These are phyloP conservation scores for Penicillium sp. DNA, from an alignment of 2,329 filamentous ascomycete species.

Conservation along the genomic window DNA sequence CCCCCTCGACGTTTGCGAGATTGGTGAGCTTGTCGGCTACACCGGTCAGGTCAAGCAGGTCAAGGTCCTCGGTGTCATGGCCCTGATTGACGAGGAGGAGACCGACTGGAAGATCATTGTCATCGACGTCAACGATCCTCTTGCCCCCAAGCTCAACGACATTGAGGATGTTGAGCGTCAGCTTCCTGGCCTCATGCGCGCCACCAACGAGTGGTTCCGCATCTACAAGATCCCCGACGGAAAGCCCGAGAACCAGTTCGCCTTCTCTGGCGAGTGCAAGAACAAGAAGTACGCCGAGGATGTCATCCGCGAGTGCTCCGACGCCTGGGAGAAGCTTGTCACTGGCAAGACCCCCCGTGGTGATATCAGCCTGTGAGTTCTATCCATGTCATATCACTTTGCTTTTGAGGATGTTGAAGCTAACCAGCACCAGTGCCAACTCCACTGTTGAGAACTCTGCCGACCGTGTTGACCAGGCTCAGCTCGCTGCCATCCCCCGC, in stretches of 20 bases:
- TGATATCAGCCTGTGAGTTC: conserved; percentile 76
- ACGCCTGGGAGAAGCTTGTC: conserved; percentile 96
- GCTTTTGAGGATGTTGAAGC: neutral
- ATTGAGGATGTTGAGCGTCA: conserved; percentile 99
- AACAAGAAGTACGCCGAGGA: conserved; percentile 99
- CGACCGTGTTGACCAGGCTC: conserved; percentile 65
- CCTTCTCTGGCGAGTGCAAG: conserved; percentile 99
- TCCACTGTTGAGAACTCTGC: conserved; percentile 69
- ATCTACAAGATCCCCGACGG: conserved; percentile 99
- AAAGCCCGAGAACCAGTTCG: conserved; percentile 99
- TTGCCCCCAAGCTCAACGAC: conserved; percentile 95
- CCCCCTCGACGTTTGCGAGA: conserved; percentile 98
- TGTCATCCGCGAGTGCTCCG: conserved; percentile 89
- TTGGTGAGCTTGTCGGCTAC: conserved; percentile 96
- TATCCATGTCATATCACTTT: neutral
- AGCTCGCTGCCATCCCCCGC: conserved; percentile 72
- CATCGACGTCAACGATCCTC: conserved; percentile 95
- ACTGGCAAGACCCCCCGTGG: conserved; percentile 80
- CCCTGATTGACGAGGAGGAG: conserved; percentile 97
- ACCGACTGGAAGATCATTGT: conserved; percentile 99
- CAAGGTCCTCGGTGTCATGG: conserved; percentile 99
- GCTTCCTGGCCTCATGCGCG: conserved; percentile 90
- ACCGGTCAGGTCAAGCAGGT: conserved; percentile 98
- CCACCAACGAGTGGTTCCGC: conserved; percentile 99
- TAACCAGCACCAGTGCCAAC: conserved; percentile 64